A percentile compares a stretch with the other conserved stretches of the same genome.
These are phyloP conservation scores for Metarhizium album DNA, from an alignment of 2,329 filamentous ascomycete genomes.

Conservation along the genomic window DNA sequence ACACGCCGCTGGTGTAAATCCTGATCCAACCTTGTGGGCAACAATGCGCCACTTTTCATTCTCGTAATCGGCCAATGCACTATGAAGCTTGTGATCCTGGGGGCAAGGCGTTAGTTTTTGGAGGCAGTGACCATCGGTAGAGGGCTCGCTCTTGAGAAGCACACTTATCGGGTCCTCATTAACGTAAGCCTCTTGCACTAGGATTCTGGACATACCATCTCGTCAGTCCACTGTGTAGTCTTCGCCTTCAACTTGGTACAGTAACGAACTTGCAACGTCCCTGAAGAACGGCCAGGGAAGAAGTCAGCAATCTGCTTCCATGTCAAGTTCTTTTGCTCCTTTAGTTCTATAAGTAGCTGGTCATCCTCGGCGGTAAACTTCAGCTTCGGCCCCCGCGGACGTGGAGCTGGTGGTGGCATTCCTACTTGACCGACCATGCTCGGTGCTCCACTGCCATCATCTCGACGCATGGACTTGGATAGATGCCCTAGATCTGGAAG, in stretches of 20 bases:
- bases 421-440: slow-evolving; percentile 78
- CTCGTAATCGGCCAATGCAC: slow-evolving; percentile 73
- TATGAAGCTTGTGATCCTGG: slow-evolving; percentile 67
- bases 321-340: slow-evolving; percentile 88
- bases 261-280: slow-evolving; percentile 86
- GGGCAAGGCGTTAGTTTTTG: background rate
- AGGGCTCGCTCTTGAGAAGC: background rate
- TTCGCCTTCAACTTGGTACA: slow-evolving; percentile 94
- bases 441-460: slow-evolving; percentile 54
- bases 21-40: slow-evolving; percentile 79
- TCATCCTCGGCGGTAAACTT: slow-evolving; percentile 94
- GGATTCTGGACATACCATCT: slow-evolving; percentile 58
- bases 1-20: slow-evolving; percentile 80
- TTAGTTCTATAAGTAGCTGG: slow-evolving; percentile 74
- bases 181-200: background rate
- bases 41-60: slow-evolving; percentile 90
- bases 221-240: slow-evolving; percentile 85
- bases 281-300: slow-evolving; percentile 82
- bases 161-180: background rate
- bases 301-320: slow-evolving; percentile 98
- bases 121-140: background rate
- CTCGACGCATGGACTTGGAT: slow-evolving; percentile 54
- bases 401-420: slow-evolving; percentile 73
- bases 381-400: slow-evolving; percentile 77
- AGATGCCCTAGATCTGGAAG: slow-evolving; percentile 64